Conservation (phyloP, 2,329 filamentous ascomycete species). For the Aureobasidium subglaciale region DNA sequence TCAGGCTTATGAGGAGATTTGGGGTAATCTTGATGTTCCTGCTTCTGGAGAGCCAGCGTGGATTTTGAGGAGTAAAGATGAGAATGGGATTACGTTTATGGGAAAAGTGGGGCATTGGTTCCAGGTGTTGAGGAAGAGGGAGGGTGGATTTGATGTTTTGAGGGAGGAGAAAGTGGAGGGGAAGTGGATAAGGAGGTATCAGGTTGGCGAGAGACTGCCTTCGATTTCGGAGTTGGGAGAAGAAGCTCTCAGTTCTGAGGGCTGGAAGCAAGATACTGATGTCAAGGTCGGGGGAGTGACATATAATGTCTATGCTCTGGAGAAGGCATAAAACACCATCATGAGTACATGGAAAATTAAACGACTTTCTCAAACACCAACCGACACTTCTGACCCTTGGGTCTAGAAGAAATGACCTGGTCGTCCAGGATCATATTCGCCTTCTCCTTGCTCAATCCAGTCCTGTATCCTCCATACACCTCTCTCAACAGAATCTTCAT, state of each 20-base stretch:
- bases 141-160: slow-evolving; percentile 3
- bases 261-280: neutral
- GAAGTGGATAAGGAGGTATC: slow-evolving; percentile 1
- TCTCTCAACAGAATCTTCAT: slow-evolving; percentile 17
- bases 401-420: slow-evolving; percentile 16
- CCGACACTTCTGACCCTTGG: slow-evolving; percentile 15
- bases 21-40: neutral
- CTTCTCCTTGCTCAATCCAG: slow-evolving; percentile 2
- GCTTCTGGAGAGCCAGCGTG: neutral
- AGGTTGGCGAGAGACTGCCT: neutral
- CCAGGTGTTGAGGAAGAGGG: slow-evolving; percentile 2
- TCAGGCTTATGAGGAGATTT: slow-evolving; percentile 10
- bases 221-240: neutral
- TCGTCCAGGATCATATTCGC: slow-evolving; percentile 16
- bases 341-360: neutral
- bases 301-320: slow-evolving; percentile 8
- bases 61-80: slow-evolving; percentile 7
- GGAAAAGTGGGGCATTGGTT: neutral
- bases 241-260: neutral
- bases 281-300: neutral
- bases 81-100: neutral
- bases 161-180: slow-evolving; percentile 2
- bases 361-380: slow-evolving; percentile 11
- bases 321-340: neutral
- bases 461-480: slow-evolving; percentile 14